These are phyloP conservation scores for Pleurotus giganteus DNA, from an alignment of 768 basidiomycete genomes.

Conservation along the genomic window DNA sequence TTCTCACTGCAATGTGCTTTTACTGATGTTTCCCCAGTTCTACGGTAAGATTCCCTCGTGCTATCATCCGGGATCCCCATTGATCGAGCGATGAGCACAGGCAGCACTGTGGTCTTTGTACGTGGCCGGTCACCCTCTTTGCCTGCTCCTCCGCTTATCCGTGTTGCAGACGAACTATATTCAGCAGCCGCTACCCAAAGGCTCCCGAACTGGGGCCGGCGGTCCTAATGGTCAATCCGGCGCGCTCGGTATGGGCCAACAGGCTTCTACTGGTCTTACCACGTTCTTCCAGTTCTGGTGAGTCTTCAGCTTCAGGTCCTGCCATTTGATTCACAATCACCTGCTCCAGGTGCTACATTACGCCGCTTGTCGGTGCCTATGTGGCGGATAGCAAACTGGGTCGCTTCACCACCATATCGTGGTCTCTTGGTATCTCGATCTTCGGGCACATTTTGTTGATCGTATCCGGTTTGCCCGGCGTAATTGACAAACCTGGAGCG, in stretches of 20 bases:
- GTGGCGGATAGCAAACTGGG: constrained; percentile 73
- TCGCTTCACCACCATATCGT: constrained; percentile 70
- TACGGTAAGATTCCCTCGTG: constrained; percentile 28
- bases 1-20: not conserved
- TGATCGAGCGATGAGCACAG: not conserved
- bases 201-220: constrained; percentile 65
- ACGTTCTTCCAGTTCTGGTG: constrained; percentile 75
- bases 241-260: constrained; percentile 66
- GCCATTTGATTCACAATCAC: not conserved
- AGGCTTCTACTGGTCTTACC: constrained; percentile 66
- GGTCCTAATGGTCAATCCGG: constrained; percentile 56
- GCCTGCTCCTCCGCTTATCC: not conserved
- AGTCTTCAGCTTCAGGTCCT: constrained; percentile 11
- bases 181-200: constrained; percentile 63
- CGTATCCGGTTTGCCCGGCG: constrained; percentile 61
- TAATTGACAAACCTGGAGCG: constrained; percentile 53
- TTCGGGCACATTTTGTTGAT: constrained; percentile 67
- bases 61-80: not conserved
- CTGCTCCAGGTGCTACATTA: constrained; percentile 53
- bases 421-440: constrained; percentile 57
- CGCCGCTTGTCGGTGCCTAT: constrained; percentile 68
- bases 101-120: constrained; percentile 44
- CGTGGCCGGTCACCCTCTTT: constrained; percentile 8
- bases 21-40: constrained; percentile 24
- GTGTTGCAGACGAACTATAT: constrained; percentile 67